Percentiles rank a stretch among this genome's conserved stretches.
Evolutionary conservation across 108 stramenopile genomes (phyloP).

Genomic region (Cyclotella atomus): DNA sequence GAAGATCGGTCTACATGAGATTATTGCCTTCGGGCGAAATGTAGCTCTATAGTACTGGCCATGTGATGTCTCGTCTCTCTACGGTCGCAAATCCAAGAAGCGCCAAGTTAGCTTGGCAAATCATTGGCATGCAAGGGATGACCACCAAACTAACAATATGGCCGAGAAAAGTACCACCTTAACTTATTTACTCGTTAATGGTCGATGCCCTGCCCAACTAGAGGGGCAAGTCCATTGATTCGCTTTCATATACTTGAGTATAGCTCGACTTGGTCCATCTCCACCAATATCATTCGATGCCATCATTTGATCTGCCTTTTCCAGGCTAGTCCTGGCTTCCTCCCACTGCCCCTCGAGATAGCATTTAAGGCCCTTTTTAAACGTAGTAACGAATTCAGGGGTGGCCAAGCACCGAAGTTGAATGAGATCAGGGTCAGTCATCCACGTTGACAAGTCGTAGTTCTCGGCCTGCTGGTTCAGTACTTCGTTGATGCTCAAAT

Average conservation of each 20-base stretch:
- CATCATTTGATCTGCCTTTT: constrained; percentile 83
- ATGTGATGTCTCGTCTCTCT: too few relatives aligned
- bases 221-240: constrained; percentile 64
- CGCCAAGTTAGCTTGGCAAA: too few relatives aligned
- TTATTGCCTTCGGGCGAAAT: too few relatives aligned
- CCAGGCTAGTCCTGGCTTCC: constrained; percentile 60
- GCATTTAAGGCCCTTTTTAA: constrained; percentile 65
- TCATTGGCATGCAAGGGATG: too few relatives aligned
- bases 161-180: too few relatives aligned
- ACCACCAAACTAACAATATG: too few relatives aligned
- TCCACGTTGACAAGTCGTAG: constrained; percentile 74
- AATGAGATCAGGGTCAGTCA: constrained; percentile 79
- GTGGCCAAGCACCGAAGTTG: constrained; percentile 83
- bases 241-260: constrained; percentile 76
- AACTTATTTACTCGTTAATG: constrained; percentile 38
- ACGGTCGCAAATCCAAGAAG: too few relatives aligned
- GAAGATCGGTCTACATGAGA: too few relatives aligned
- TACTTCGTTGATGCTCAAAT: constrained; percentile 51
- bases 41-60: too few relatives aligned
- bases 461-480: constrained; percentile 61
- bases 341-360: constrained; percentile 84
- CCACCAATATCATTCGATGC: constrained; percentile 76
- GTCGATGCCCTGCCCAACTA: constrained; percentile 81
- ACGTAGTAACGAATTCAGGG: constrained; percentile 69
- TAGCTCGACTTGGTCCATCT: constrained; percentile 82